phyloP scores from a whole-genome alignment of 2,329 filamentous ascomycete species.

The Ceratocystiopsis minuta region DNA sequence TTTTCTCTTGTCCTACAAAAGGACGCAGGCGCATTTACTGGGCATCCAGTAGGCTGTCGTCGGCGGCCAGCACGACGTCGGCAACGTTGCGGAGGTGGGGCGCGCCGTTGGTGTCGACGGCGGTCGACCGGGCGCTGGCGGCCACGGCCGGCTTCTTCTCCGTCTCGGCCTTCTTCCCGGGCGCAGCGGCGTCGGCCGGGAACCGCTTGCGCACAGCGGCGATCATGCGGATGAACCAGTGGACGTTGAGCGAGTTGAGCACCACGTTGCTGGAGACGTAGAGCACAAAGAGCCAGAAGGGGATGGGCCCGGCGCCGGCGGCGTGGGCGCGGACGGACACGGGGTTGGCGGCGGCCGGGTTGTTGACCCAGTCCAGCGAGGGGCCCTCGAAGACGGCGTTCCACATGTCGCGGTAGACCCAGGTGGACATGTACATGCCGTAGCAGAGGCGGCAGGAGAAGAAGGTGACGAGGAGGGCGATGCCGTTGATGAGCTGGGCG shows the following conservation, averaged over 20 bases:
- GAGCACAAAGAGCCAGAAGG: constrained; percentile 48
- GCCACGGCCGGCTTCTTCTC: not conserved
- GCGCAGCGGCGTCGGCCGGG: constrained; percentile 12
- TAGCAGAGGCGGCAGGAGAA: constrained; percentile 62
- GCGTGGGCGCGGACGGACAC: constrained; percentile 29
- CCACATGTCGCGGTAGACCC: constrained; percentile 55
- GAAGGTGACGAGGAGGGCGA: constrained; percentile 54
- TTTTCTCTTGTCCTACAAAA: no score
- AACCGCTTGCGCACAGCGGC: constrained; percentile 62
- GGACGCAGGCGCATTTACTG: no score
- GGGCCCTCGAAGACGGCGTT: constrained; percentile 30
- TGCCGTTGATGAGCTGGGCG: constrained; percentile 60
- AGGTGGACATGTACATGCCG: constrained; percentile 53
- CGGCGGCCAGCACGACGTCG: constrained; percentile 2
- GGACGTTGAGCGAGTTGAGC: constrained; percentile 61
- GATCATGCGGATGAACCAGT: constrained; percentile 82
- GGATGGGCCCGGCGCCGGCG: constrained; percentile 32
- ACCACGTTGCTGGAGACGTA: constrained; percentile 55
- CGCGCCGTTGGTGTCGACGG: constrained; percentile 10
- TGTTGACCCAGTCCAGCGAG: constrained; percentile 10
- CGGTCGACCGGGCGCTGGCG: constrained; percentile 9
- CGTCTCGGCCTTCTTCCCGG: constrained; percentile 8
- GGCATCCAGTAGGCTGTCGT: constrained; percentile 6
- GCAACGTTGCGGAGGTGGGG: not conserved
- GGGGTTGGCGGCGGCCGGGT: constrained; percentile 13